These are phyloP conservation scores for Fusarium verticillioides DNA, from an alignment of 2,329 filamentous ascomycete species.

Conservation along the genomic window DNA sequence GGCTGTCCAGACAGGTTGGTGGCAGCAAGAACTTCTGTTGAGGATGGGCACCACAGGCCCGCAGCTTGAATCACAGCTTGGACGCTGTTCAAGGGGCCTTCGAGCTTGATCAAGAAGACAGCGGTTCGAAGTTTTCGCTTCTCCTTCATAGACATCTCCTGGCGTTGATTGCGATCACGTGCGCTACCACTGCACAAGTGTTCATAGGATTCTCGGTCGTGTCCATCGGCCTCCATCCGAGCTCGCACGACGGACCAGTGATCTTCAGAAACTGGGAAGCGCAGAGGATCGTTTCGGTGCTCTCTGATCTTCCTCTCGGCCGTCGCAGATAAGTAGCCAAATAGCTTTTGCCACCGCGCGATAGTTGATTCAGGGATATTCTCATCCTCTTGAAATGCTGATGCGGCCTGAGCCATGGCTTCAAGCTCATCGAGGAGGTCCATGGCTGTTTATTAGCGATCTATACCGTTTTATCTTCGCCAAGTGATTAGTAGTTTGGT, in stretches of 20 bases:
- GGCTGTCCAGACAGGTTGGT: not conserved
- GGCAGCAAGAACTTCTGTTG: not conserved
- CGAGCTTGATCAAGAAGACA: not conserved
- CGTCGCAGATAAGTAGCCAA: not conserved
- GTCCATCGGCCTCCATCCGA: not conserved
- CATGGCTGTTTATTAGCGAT: not conserved
- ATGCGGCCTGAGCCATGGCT: not conserved
- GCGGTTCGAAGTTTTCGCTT: not conserved
- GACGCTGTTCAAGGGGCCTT: not conserved
- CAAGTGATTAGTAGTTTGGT: too few species aligned
- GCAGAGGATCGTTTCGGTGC: not conserved
- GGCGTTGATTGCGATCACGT: not conserved
- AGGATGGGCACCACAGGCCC: not conserved
- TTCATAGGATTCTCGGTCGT: constrained; percentile 10
- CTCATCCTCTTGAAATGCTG: accelerated
- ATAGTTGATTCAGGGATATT: not conserved
- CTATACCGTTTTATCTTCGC: accelerated
- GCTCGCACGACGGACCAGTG: constrained; percentile 2
- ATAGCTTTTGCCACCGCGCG: not conserved
- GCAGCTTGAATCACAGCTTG: not conserved
- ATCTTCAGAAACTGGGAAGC: not conserved
- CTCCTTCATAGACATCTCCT: not conserved
- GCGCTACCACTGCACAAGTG: not conserved
- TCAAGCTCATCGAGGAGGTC: not conserved
- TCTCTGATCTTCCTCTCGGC: not conserved